phyloP scores from a whole-genome alignment of 2,329 filamentous ascomycete genomes.

The Neonectria neomacrospora region DNA sequence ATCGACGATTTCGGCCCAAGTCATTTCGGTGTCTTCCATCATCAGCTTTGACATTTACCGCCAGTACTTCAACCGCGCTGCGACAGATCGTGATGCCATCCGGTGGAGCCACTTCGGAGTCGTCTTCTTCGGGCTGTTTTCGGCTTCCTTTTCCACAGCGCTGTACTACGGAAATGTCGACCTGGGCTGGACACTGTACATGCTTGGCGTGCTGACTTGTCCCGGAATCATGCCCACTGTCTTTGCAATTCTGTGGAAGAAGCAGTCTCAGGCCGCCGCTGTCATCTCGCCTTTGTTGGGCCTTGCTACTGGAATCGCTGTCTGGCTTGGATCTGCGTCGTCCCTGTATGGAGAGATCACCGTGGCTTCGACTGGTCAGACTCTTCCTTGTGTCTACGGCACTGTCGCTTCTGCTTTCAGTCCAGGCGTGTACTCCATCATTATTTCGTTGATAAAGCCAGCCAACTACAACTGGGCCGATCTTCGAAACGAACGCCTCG shows the following conservation, averaged over 20 bases:
- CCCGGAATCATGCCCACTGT: slow-evolving; percentile 65
- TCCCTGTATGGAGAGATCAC: slow-evolving; percentile 59
- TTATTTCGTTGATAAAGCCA: slow-evolving; percentile 58
- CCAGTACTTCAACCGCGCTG: slow-evolving; percentile 58
- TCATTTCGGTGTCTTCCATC: slow-evolving; percentile 65
- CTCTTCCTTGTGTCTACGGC: slow-evolving; percentile 63
- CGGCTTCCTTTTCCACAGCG: slow-evolving; percentile 62
- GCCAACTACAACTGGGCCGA: slow-evolving; percentile 55
- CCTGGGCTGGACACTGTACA: slow-evolving; percentile 65
- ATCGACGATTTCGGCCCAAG: slow-evolving; percentile 62
- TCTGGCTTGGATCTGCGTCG: slow-evolving; percentile 63
- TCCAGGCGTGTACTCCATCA: slow-evolving; percentile 56
- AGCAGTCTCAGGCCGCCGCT: slow-evolving; percentile 60
- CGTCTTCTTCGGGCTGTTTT: slow-evolving; percentile 62
- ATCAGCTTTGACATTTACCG: slow-evolving; percentile 66
- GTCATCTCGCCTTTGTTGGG: slow-evolving; percentile 62
- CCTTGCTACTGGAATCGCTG: slow-evolving; percentile 60
- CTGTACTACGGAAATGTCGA: slow-evolving; percentile 65
- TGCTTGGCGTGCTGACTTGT: slow-evolving; percentile 64
- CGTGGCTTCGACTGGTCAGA: slow-evolving; percentile 59
- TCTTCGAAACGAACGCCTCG: slow-evolving; percentile 54
- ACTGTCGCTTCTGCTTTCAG: slow-evolving; percentile 60
- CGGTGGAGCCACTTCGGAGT: slow-evolving; percentile 64
- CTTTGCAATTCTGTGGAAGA: slow-evolving; percentile 64
- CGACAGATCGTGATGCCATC: slow-evolving; percentile 61